Evolutionary conservation across 768 basidiomycete genomes (phyloP).

Genomic region (Terana coerulea): DNA sequence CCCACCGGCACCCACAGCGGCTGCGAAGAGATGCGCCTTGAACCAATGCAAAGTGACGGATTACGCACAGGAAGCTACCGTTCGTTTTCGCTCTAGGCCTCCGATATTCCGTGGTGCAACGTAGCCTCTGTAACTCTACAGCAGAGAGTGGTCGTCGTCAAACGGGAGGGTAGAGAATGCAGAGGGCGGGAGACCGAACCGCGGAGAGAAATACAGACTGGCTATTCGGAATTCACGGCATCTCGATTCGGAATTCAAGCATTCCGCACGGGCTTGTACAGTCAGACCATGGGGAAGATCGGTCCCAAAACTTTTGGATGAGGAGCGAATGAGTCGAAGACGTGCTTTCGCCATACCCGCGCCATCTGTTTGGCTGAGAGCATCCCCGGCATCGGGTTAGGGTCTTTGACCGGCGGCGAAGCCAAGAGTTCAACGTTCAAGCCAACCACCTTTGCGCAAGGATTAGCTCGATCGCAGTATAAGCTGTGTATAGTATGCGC

Average conservation of each 20-base stretch:
- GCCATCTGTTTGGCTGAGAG: constrained; percentile 17
- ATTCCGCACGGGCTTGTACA: background rate
- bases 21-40: no score
- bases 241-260: background rate
- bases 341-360: constrained; percentile 13
- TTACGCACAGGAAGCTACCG: no score
- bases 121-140: background rate
- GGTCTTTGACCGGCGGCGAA: no score
- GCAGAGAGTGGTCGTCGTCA: constrained; percentile 1
- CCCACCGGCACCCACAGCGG: constrained; percentile 6
- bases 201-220: constrained; percentile 5
- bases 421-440: no score
- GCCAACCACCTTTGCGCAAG: background rate
- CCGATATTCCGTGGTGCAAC: no score
- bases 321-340: constrained; percentile 7
- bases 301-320: background rate
- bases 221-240: constrained; percentile 19
- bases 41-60: no score
- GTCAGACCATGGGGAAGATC: background rate
- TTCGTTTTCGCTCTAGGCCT: no score
- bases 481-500: no score
- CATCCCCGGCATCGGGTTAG: constrained; percentile 19
- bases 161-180: background rate
- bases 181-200: background rate
- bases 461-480: no score